Evolutionary conservation across 23 red algal species (phyloP).

Genomic region (Agarophyton chilense): DNA sequence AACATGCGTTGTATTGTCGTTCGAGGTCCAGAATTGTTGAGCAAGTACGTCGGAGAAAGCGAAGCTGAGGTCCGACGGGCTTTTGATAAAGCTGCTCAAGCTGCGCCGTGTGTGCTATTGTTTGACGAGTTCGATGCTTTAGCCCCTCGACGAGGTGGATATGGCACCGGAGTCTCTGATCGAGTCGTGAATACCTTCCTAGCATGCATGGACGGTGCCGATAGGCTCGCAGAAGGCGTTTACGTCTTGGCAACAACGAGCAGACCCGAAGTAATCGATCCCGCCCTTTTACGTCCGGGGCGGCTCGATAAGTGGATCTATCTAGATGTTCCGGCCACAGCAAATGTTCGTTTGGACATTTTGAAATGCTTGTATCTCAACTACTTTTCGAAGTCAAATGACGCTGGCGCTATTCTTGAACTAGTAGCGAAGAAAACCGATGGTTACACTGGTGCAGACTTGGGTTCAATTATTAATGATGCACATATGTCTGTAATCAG

Average conservation of each 20-base stretch:
- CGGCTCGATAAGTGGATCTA: conserved; percentile 93
- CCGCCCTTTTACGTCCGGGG: conserved; percentile 88
- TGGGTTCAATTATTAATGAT: conserved; percentile 68
- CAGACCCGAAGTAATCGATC: conserved; percentile 88
- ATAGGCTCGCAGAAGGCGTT: conserved; percentile 73
- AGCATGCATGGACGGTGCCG: conserved; percentile 81
- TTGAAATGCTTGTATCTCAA: conserved; percentile 33
- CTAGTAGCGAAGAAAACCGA: conserved; percentile 65
- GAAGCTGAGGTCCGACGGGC: conserved; percentile 80
- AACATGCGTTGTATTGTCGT: conserved; percentile 81
- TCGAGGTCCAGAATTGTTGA: conserved; percentile 79
- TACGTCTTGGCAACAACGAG: conserved; percentile 88
- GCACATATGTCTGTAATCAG: background rate
- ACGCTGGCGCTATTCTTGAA: conserved; percentile 44
- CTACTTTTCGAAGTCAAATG: conserved; percentile 28
- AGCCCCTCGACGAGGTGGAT: conserved; percentile 62
- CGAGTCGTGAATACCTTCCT: conserved; percentile 86
- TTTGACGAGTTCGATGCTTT: conserved; percentile 98
- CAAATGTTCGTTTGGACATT: conserved; percentile 73
- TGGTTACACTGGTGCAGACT: conserved; percentile 96
- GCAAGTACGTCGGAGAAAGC: conserved; percentile 84
- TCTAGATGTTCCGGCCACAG: conserved; percentile 72
- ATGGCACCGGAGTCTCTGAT: conserved; percentile 74
- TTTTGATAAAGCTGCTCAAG: conserved; percentile 78
- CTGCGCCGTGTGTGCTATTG: conserved; percentile 85